A percentile compares a stretch with the other conserved stretches of the same genome.
Conservation (phyloP, 1,139 yeast species). For the Yamadazyma dushanensis region DNA sequence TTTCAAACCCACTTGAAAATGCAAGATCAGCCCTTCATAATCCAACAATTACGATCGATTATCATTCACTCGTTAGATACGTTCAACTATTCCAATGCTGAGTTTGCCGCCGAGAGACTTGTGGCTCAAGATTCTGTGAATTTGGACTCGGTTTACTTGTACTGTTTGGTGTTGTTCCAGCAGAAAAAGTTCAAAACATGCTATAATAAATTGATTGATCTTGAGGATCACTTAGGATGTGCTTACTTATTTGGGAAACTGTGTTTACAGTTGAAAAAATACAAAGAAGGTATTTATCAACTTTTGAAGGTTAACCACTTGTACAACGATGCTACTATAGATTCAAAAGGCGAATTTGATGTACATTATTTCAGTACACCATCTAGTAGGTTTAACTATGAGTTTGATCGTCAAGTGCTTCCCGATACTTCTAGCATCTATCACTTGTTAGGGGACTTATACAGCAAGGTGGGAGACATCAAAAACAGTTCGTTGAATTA, state of each 20-base stretch:
- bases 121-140: conserved; percentile 54
- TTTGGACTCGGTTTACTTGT: conserved; percentile 59
- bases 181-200: conserved; percentile 61
- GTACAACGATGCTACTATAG: conserved; percentile 32
- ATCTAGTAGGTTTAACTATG: conserved; percentile 34
- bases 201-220: conserved; percentile 44
- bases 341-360: conserved; percentile 6
- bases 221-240: conserved; percentile 63
- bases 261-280: conserved; percentile 56
- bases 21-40: conserved; percentile 24
- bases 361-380: conserved; percentile 22
- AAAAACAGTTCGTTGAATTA: conserved; percentile 68
- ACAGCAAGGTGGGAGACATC: conserved; percentile 56
- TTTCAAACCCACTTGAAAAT: too few species aligned
- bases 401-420: conserved; percentile 30
- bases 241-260: conserved; percentile 67
- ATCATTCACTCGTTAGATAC: conserved; percentile 72
- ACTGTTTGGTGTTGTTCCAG: conserved; percentile 61
- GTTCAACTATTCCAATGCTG: conserved; percentile 70
- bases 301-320: conserved; percentile 37
- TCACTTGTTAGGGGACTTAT: conserved; percentile 71
- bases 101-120: conserved; percentile 76
- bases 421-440: conserved; percentile 71
- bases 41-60: conserved; percentile 52
- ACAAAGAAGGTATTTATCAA: conserved; percentile 64